Evolutionary conservation across 2,329 filamentous ascomycete species (phyloP), one percentile per base, ranked within the genome.

Genomic region (Mollisiaceae sp.): DNA sequence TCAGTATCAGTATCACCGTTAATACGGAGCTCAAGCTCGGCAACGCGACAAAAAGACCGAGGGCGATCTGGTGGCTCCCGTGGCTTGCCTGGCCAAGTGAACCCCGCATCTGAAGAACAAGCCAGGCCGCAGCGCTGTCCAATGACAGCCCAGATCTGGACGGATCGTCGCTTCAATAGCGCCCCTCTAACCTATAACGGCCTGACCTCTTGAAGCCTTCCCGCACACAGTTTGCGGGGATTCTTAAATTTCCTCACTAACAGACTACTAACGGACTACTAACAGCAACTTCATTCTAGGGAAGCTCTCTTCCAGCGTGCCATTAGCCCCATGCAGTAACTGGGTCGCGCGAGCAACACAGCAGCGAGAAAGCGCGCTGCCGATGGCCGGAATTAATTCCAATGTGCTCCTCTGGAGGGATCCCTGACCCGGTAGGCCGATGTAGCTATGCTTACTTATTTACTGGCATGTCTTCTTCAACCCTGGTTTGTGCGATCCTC

Each of bases 381-480:
- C 45, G n/a, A 24, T n/a, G 20, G n/a, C 45, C 20, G 45, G 22
- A 47, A 27, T 50, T 14, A 50, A 24, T 50, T 24, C 45, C 45
- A 50, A 50, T 50, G 8, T 32, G 27, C 27, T 32, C 27, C 6
- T 2, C 4, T 41, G 41, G 41, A 6, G 14, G 41, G n/a, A 43
- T 32, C 27, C 6, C 27, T 8, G n/a, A 15, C 41, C 41, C n/a
- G 15, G 41, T 43, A 32, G 6, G 39, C 39, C 24, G 41, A 50
- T n/a, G 52, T 38, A 63, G 54, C 54, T 41, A 35, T 62, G 39
- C 52, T 62, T 62, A 38, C 52, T 27, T 22, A 47, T 27, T 18
- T 63, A 39, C 60, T 47, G 50, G 11, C 45, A 39, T 15, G n/a
- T 22, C 27, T 35, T 18, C n/a, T 8, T 5, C 32, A n/a, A 47